Evolutionary conservation across 768 basidiomycete species (phyloP).

Genomic region (Gymnopilus junonius): DNA sequence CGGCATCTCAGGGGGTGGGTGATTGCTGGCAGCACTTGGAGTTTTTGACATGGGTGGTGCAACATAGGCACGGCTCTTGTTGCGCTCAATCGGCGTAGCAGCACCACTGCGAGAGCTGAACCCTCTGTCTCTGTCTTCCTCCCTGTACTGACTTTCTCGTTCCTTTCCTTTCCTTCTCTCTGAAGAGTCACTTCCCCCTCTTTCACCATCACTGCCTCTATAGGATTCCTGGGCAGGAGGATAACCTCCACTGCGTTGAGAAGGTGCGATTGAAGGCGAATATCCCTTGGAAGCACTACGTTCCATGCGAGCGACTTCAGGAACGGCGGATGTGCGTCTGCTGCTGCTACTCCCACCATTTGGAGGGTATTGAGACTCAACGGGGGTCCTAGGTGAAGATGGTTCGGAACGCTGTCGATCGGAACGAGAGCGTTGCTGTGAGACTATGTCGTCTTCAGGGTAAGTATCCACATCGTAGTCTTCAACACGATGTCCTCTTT

Average conservation of each 20-base stretch:
- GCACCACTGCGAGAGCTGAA: slow-evolving; percentile 10
- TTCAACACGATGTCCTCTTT: slow-evolving; percentile 73
- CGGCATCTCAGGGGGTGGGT: slow-evolving; percentile 13
- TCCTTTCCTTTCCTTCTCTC: slow-evolving; percentile 30
- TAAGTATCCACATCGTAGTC: slow-evolving; percentile 72
- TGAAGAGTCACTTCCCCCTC: slow-evolving; percentile 24
- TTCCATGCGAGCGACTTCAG: slow-evolving; percentile 23
- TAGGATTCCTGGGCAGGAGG: slow-evolving; percentile 11
- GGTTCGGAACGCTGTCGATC: slow-evolving; percentile 47
- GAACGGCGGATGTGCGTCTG: slow-evolving; percentile 18
- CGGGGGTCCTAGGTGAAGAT: slow-evolving; percentile 59
- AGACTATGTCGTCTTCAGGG: slow-evolving; percentile 62
- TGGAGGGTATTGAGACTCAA: slow-evolving; percentile 37
- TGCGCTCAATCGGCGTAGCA: slow-evolving; percentile 16
- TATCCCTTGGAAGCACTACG: slow-evolving; percentile 25
- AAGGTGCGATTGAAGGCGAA: slow-evolving; percentile 25
- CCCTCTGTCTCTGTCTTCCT: slow-evolving; percentile 33
- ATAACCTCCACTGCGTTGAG: slow-evolving; percentile 17
- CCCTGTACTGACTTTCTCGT: slow-evolving; percentile 22
- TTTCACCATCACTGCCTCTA: slow-evolving; percentile 23
- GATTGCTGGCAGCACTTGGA: slow-evolving; percentile 12
- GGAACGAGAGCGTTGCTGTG: slow-evolving; percentile 30
- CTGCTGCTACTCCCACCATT: slow-evolving; percentile 27
- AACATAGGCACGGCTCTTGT: slow-evolving; percentile 15
- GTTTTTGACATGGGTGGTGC: slow-evolving; percentile 14